Evolutionary conservation across 2,329 filamentous ascomycete species (phyloP), one percentile per base, ranked within the genome.

Genomic region (Fusarium multiceps): DNA sequence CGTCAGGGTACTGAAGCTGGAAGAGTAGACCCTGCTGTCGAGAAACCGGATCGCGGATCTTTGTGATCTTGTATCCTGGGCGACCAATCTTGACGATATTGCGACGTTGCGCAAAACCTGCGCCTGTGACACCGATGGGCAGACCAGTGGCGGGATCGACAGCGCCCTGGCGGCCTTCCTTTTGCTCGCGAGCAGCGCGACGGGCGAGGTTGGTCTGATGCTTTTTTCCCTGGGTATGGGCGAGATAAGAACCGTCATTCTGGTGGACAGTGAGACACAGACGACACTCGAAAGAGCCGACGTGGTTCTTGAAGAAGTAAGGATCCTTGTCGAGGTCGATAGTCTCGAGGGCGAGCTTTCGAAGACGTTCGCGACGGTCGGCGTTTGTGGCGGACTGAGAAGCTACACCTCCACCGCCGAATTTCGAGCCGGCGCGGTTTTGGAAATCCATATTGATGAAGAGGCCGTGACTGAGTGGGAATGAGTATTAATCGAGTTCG

Each of bases 221-320:
- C 84, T 99, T 99, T 79, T 96, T 93, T 62, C 96, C 96, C 82
- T 99, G 96, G 6, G 96, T 99, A 83, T 99, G 96, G 3, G 96
- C 96, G 72, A 99, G 93, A 82, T 99, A 99, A 49, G 94, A 98
- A 69, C 96, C 96, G 84, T 99, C 96, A 80, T 99, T 99, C 78
- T 99, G 96, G 86, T 99, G 96, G 7, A 98, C 95, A 0, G 96
- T 99, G 27, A 99, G 86, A 78, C 96, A 99, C 42, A 99, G 91
- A 30, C 96, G 93, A 81, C 96, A 99, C 82, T 99, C 96, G 82
- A 98, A 99, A 77, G 92, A 96, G 78, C 96, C 96, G 76, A 98
- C 93, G 82, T 99, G 95, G 86, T 99, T 99, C 82, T 97, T 97
- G 90, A 99, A 99, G 86, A 98, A 98, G 88, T 98, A 99, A 0